phyloP scores from a whole-genome alignment of 495 filamentous ascomycete genomes.

The Penicillium goetzii region DNA sequence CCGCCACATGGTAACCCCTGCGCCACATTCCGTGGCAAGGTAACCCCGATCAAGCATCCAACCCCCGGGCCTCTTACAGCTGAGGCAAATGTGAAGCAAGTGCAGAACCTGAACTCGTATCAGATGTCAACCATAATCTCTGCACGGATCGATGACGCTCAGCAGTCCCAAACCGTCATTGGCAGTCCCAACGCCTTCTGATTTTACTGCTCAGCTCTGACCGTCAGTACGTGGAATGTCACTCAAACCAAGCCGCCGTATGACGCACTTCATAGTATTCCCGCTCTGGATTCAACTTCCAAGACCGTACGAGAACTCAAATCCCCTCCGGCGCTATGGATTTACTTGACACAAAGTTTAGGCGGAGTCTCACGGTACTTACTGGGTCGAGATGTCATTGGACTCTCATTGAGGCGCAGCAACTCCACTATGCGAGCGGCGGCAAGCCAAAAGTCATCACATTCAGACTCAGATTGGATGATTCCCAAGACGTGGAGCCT shows the following conservation, averaged over 20 bases:
- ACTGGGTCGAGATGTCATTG: background rate
- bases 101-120: background rate
- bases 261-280: background rate
- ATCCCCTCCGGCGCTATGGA: background rate
- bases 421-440: background rate
- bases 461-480: background rate
- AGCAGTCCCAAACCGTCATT: background rate
- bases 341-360: background rate
- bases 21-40: background rate
- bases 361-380: background rate
- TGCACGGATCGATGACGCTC: background rate
- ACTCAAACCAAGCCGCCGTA: background rate
- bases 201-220: background rate
- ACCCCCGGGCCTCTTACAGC: background rate
- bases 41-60: background rate
- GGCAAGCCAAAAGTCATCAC: conserved; percentile 1
- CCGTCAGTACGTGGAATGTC: background rate
- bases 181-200: background rate
- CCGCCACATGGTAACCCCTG: background rate
- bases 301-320: background rate
- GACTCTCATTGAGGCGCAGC: background rate
- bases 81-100: background rate
- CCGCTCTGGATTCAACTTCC: background rate
- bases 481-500: background rate
- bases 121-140: background rate